Conservation (phyloP, 106 monocot genomes). For the Phalaenopsis aphrodite region DNA sequence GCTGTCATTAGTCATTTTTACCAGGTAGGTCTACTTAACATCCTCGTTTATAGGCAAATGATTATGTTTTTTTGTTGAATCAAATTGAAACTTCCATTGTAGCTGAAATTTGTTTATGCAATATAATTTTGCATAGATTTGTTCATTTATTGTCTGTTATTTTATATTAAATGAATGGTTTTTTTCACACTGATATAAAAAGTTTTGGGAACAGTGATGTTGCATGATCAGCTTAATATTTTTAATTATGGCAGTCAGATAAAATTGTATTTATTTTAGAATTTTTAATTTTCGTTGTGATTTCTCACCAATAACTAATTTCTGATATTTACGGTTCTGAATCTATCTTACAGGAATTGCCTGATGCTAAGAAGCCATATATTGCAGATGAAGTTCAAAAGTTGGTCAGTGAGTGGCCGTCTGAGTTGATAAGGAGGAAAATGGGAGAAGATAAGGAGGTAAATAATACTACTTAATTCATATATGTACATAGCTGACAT, state of each 20-base stretch:
- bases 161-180: background rate
- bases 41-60: background rate
- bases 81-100: background rate
- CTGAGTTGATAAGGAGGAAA: slow-evolving; percentile 4
- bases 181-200: too few relatives aligned
- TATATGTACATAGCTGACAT: too few relatives aligned
- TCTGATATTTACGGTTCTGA: background rate
- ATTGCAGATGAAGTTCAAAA: slow-evolving; percentile 6
- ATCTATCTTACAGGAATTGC: slow-evolving; percentile 1
- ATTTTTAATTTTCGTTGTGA: background rate
- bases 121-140: background rate
- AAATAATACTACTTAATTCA: background rate
- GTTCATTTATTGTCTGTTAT: background rate
- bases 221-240: background rate
- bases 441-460: background rate
- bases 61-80: background rate
- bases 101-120: background rate
- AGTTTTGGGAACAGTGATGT: too few relatives aligned
- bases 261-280: background rate
- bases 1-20: slow-evolving; percentile 9
- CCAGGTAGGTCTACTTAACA: background rate
- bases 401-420: slow-evolving; percentile 1
- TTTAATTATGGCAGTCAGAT: background rate
- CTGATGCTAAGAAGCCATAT: slow-evolving; percentile 8
- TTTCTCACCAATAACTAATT: background rate